phyloP scores from a whole-genome alignment of 371 early-diverging fungal genomes.

The Chytridiales sp. region DNA sequence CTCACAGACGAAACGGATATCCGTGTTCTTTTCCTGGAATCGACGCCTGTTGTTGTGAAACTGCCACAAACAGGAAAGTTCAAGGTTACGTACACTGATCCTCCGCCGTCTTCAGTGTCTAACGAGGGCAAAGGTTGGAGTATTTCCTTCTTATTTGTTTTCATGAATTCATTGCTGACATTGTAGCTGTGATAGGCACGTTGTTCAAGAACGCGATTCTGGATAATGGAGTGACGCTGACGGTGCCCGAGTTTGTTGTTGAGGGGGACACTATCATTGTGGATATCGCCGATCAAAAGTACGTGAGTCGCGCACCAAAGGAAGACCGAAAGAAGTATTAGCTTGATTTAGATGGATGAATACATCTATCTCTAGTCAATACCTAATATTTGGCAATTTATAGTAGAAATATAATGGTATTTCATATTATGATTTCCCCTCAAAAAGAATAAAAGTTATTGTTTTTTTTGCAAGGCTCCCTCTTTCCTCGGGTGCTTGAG shows the following conservation, averaged over 20 bases:
- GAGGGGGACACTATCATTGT: slow-evolving; percentile 73
- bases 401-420: no score
- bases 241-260: slow-evolving; percentile 80
- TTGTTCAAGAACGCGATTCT: slow-evolving; percentile 69
- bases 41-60: slow-evolving; percentile 54
- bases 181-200: slow-evolving; percentile 47
- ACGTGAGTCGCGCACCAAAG: slow-evolving; percentile 44
- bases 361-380: no score
- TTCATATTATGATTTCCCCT: no score
- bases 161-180: neutral
- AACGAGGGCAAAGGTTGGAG: slow-evolving; percentile 59
- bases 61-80: slow-evolving; percentile 54
- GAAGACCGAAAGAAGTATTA: neutral
- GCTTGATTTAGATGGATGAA: neutral
- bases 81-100: slow-evolving; percentile 40
- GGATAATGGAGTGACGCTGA: slow-evolving; percentile 68
- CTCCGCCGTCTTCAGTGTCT: slow-evolving; percentile 49
- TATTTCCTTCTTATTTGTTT: neutral
- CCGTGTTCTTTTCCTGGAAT: slow-evolving; percentile 50
- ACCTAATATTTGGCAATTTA: no score
- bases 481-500: no score
- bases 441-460: no score
- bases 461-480: no score
- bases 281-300: slow-evolving; percentile 67
- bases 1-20: slow-evolving; percentile 56